These are phyloP conservation scores for Neonectria hederae DNA, from an alignment of 2,329 filamentous ascomycete genomes.

Conservation along the genomic window DNA sequence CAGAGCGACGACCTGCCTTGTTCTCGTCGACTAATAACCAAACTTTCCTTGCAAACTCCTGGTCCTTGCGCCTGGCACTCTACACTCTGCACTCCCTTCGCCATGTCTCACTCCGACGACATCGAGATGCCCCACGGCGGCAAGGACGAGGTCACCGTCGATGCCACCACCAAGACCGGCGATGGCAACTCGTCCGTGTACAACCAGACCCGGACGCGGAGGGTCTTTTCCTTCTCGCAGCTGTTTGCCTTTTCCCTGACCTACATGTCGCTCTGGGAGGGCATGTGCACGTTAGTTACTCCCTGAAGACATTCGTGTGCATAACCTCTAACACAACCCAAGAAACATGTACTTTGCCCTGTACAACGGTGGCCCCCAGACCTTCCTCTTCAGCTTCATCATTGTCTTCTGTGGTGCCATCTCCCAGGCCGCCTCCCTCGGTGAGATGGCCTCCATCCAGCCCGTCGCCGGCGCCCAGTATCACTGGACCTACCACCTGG, in stretches of 20 bases:
- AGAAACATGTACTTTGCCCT: constrained; percentile 42
- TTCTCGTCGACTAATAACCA: background rate
- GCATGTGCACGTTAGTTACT: constrained; percentile 38
- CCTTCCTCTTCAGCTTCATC: constrained; percentile 39
- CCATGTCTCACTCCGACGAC: constrained; percentile 27
- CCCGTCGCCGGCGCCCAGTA: constrained; percentile 38
- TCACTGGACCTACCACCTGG: constrained; percentile 39
- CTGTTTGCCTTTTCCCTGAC: constrained; percentile 40
- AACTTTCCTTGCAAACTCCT: constrained; percentile 1
- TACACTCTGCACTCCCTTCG: background rate
- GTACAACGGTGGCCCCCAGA: constrained; percentile 38
- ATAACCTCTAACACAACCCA: background rate
- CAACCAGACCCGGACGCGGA: constrained; percentile 35
- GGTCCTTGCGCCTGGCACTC: constrained; percentile 4
- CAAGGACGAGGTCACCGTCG: constrained; percentile 29
- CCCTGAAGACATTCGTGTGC: background rate
- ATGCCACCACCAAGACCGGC: constrained; percentile 22
- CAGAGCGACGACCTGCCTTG: background rate
- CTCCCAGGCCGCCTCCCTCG: constrained; percentile 34
- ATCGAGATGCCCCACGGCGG: constrained; percentile 31
- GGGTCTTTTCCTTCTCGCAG: constrained; percentile 39
- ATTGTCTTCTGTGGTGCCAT: constrained; percentile 41
- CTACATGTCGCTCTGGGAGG: constrained; percentile 40
- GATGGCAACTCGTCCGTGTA: constrained; percentile 24
- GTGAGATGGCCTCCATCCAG: constrained; percentile 40